Evolutionary conservation across 2,329 filamentous ascomycete genomes (phyloP), one percentile per base, ranked within the genome.

Genomic region (Tolypocladium pustulatum): DNA sequence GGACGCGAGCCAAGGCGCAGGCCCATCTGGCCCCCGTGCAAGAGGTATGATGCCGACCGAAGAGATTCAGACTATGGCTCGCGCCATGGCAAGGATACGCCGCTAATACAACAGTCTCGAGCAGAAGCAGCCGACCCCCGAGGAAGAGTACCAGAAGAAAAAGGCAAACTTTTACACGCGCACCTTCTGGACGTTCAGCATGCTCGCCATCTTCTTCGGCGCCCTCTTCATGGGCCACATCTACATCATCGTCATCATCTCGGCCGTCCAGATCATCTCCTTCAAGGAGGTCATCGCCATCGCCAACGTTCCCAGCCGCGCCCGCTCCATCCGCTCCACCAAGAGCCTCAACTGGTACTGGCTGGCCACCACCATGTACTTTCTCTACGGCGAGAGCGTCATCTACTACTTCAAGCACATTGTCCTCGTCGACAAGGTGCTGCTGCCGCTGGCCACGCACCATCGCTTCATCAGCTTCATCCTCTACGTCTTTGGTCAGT

Each of bases 361-460:
- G 79, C 82, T 99, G 57, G 94, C 91, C n/a, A 91, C 90, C 32
- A 96, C 93, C 65, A 97, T 99, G 93, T 99, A 99, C 80, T 99
- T 96, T 67, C 81, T 99, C 56, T 99, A 99, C 71, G 94, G 94
- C 70, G 94, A 99, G 77, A 97, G 91, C 68, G 93, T 99, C 69
- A 96, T 99, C 69, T 99, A 99, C 78, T 99, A 99, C 77, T 99
- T 99, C 78, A 99, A 99, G 81, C 94, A 99, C 72, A 93, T 99
- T 65, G 86, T 99, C 51, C 78, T 99, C 60, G 92, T 99, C 53
- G 94, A 99, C 75, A 90, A 89, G 73, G 89, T 97, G 53, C 80
- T 99, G 61, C 79, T 97, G 59, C 94, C 94, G 10, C 86, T 99
- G 71, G 92, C 94, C 58, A 97, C 93, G 20, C 94, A 99, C 77